Evolutionary conservation across 2,329 filamentous ascomycete genomes (phyloP).

Genomic region (Monosporascus sp.): DNA sequence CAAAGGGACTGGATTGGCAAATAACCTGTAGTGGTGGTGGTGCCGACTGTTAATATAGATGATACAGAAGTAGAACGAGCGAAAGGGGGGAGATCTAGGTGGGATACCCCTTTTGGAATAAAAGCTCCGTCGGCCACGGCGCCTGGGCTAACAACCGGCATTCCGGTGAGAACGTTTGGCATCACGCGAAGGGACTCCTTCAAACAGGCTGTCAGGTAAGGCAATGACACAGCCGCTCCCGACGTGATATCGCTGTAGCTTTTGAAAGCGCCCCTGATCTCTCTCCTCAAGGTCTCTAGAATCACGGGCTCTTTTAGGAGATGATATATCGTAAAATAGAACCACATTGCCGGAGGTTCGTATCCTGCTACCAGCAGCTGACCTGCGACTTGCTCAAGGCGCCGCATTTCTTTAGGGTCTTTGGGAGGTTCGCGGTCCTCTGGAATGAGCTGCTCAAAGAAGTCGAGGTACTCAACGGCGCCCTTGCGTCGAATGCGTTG

Average conservation of each 20-base stretch:
- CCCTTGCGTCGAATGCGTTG: conserved; percentile 6
- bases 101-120: conserved; percentile 11
- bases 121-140: conserved; percentile 10
- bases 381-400: conserved; percentile 7
- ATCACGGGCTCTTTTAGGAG: conserved; percentile 18
- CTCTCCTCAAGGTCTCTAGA: conserved; percentile 17
- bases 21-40: neutral
- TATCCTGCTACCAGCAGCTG: conserved; percentile 10
- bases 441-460: conserved; percentile 12
- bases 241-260: conserved; percentile 23
- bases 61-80: neutral
- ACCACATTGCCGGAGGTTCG: conserved; percentile 6
- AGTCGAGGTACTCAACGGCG: conserved; percentile 8
- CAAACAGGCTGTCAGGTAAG: conserved; percentile 29
- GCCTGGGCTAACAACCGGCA: conserved; percentile 11
- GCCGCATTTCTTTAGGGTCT: conserved; percentile 5
- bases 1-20: neutral
- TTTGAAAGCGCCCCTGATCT: conserved; percentile 25
- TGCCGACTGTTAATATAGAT: neutral
- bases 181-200: conserved; percentile 28
- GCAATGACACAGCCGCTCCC: conserved; percentile 15
- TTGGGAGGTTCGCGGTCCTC: conserved; percentile 3
- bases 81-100: no score
- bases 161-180: conserved; percentile 20
- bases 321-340: conserved; percentile 7